Evolutionary conservation across 257 asterid species (phyloP).

Genomic region (Solanum clarkiae): DNA sequence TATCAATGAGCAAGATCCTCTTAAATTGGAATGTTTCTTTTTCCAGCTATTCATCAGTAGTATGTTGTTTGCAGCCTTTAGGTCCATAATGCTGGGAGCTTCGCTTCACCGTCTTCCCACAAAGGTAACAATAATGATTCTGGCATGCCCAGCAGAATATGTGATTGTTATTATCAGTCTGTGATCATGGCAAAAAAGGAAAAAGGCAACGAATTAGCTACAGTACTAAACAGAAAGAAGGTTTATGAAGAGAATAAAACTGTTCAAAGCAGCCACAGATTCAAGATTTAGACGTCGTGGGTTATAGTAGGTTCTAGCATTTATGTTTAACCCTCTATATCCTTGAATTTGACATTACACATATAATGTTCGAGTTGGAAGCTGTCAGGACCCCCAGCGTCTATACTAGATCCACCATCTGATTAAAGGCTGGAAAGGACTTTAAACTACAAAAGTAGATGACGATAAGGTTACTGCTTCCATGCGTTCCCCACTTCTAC

Average conservation of each 20-base stretch:
- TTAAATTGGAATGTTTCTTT: slow-evolving; percentile 31
- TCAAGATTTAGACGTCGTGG: neutral
- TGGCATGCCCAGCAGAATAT: slow-evolving; percentile 89
- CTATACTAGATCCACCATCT: neutral
- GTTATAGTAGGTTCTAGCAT: neutral
- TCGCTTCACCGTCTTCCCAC: slow-evolving; percentile 56
- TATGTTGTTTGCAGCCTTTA: slow-evolving; percentile 89
- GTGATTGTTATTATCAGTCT: slow-evolving; percentile 79
- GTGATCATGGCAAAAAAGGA: neutral
- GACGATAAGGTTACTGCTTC: neutral
- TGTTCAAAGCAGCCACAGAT: neutral
- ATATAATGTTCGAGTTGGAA: neutral
- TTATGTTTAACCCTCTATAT: neutral
- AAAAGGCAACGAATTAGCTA: neutral
- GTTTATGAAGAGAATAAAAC: neutral
- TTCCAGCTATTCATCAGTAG: slow-evolving; percentile 25
- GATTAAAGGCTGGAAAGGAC: neutral
- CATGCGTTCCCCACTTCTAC: neutral
- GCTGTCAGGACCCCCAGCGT: neutral
- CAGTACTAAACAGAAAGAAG: neutral
- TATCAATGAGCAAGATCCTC: neutral
- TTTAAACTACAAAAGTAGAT: neutral
- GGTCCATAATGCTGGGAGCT: slow-evolving; percentile 65
- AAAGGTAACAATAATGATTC: slow-evolving; percentile 73
- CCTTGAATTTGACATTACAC: neutral